These are phyloP conservation scores for Porphyridium purpureum DNA, from an alignment of 23 red algal genomes.

Conservation along the genomic window DNA sequence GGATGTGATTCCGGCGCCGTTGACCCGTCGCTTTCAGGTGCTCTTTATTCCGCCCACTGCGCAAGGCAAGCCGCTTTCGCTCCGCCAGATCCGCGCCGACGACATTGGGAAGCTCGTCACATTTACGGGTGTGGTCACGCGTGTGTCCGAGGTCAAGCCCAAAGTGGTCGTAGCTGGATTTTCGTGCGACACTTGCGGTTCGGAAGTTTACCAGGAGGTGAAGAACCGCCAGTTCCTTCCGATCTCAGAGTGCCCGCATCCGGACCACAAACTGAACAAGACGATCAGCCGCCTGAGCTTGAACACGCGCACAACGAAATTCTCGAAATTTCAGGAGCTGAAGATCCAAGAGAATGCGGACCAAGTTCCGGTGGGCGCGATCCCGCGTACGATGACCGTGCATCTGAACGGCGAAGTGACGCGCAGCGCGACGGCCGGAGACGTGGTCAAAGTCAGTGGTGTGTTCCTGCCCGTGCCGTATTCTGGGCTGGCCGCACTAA, in stretches of 20 bases:
- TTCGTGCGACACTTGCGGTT: slow-evolving; percentile 69
- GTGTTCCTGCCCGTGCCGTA: slow-evolving; percentile 79
- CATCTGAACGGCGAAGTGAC: slow-evolving; percentile 72
- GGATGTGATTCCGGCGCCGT: slow-evolving; percentile 42
- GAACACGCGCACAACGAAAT: slow-evolving; percentile 60
- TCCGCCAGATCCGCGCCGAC: slow-evolving; percentile 66
- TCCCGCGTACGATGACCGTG: slow-evolving; percentile 83
- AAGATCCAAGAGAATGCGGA: slow-evolving; percentile 88
- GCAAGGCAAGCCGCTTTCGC: slow-evolving; percentile 38
- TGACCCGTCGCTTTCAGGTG: slow-evolving; percentile 63
- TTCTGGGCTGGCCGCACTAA: slow-evolving; percentile 59
- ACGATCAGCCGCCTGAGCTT: slow-evolving; percentile 16
- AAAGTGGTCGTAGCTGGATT: slow-evolving; percentile 62
- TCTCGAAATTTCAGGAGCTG: slow-evolving; percentile 94
- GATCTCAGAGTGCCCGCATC: slow-evolving; percentile 29
- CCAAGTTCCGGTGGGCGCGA: slow-evolving; percentile 89
- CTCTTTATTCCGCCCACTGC: slow-evolving; percentile 41
- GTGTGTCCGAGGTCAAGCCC: slow-evolving; percentile 87
- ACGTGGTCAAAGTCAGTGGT: slow-evolving; percentile 57
- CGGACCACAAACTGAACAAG: slow-evolving; percentile 10
- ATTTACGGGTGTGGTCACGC: slow-evolving; percentile 74
- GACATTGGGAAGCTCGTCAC: slow-evolving; percentile 69
- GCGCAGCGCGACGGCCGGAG: slow-evolving; percentile 50
- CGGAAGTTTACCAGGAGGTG: slow-evolving; percentile 83
- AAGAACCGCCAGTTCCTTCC: slow-evolving; percentile 67